Evolutionary conservation across 352 stramenopile species (phyloP).

Genomic region (Phytophthora ohioensis): DNA sequence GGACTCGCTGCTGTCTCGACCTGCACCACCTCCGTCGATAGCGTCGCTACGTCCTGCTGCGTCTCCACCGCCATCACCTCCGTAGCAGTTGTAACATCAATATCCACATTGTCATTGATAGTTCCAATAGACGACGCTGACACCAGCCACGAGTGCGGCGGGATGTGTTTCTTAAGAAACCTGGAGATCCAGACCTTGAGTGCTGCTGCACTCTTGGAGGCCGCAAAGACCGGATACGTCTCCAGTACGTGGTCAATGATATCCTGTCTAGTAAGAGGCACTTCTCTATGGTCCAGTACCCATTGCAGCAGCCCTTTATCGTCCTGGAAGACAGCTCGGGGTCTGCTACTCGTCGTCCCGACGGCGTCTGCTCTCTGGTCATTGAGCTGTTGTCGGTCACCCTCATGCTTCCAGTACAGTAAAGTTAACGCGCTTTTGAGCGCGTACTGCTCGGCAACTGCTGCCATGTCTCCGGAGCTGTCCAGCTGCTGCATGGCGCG

Average conservation of each 20-base stretch:
- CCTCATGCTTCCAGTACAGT: slow-evolving; percentile 68
- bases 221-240: slow-evolving; percentile 64
- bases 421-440: slow-evolving; percentile 71
- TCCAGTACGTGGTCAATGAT: slow-evolving; percentile 65
- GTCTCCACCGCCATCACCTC: slow-evolving; percentile 9
- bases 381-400: slow-evolving; percentile 34
- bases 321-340: slow-evolving; percentile 31
- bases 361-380: slow-evolving; percentile 11
- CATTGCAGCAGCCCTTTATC: slow-evolving; percentile 61
- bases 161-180: slow-evolving; percentile 73
- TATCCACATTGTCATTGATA: background rate
- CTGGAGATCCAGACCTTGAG: slow-evolving; percentile 72
- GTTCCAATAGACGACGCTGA: background rate
- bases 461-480: slow-evolving; percentile 32
- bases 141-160: slow-evolving; percentile 19
- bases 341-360: slow-evolving; percentile 1
- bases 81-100: background rate
- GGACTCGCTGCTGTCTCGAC: slow-evolving; percentile 4
- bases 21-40: background rate
- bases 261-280: slow-evolving; percentile 66
- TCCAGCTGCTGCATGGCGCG: slow-evolving; percentile 38
- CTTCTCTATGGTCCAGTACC: slow-evolving; percentile 53
- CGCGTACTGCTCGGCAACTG: slow-evolving; percentile 51
- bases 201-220: slow-evolving; percentile 58
- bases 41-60: slow-evolving; percentile 9